A percentile compares a stretch with the other conserved stretches of the same genome.
Conservation (phyloP, 1,284 basidiomycete species). For the Tilletia indica region DNA sequence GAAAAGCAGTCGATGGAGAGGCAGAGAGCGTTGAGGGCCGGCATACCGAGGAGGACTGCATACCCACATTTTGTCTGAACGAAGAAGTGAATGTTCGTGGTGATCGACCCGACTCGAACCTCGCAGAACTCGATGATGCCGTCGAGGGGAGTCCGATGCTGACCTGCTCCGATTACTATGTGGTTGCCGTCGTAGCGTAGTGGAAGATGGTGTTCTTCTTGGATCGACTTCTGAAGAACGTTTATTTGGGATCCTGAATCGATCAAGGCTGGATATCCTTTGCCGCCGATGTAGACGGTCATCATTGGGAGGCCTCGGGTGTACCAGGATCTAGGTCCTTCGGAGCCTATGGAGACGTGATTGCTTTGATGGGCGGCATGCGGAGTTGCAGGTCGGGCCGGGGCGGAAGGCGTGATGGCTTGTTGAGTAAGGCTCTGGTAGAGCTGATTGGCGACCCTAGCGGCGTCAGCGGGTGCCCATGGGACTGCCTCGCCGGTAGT, state of each 20-base stretch:
- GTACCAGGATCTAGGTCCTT: not conserved
- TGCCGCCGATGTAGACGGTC: not conserved
- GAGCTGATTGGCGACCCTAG: not conserved
- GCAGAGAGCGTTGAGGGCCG: not conserved
- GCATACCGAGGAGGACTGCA: not conserved
- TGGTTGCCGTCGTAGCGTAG: not conserved
- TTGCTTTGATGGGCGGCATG: not conserved
- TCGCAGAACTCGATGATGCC: not conserved
- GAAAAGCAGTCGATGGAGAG: not conserved
- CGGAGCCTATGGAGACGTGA: not conserved
- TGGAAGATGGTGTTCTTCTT: not conserved
- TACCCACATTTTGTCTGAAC: not conserved
- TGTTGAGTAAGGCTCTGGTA: not conserved
- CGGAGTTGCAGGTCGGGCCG: no score
- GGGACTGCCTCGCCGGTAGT: not conserved
- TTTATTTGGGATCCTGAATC: constrained; percentile 1
- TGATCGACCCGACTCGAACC: not conserved
- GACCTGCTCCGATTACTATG: not conserved
- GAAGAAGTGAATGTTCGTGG: not conserved
- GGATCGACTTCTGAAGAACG: not conserved
- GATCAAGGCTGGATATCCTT: not conserved
- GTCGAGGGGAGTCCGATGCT: not conserved
- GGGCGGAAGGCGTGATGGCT: not conserved
- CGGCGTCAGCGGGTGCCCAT: not conserved
- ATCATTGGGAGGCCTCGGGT: not conserved